phyloP scores from a whole-genome alignment of 2,329 filamentous ascomycete species.

The Aureobasidium sp. region DNA sequence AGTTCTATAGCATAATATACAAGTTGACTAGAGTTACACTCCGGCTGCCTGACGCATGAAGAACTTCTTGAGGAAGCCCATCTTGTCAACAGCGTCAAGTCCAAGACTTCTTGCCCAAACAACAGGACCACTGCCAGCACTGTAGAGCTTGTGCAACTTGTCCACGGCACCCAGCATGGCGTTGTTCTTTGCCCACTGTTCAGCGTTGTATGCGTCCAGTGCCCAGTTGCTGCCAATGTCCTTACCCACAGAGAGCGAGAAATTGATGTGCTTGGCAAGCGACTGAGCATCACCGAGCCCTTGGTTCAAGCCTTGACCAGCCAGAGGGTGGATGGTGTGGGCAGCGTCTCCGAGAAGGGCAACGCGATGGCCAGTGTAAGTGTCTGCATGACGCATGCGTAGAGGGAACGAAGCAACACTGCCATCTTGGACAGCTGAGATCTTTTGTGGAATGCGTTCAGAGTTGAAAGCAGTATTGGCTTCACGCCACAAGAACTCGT shows the following conservation, averaged over 20 bases:
- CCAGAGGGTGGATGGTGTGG: constrained; percentile 89
- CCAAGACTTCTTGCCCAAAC: constrained; percentile 74
- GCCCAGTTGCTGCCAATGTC: constrained; percentile 75
- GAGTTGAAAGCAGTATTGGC: constrained; percentile 53
- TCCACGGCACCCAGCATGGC: constrained; percentile 73
- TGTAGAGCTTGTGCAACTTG: constrained; percentile 88
- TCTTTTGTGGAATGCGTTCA: constrained; percentile 53
- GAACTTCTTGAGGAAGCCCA: constrained; percentile 71
- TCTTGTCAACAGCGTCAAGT: constrained; percentile 64
- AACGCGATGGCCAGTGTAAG: constrained; percentile 83
- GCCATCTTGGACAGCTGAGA: constrained; percentile 65
- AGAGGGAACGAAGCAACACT: constrained; percentile 86
- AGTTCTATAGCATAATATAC: background rate
- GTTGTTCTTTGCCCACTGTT: constrained; percentile 75
- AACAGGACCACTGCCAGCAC: constrained; percentile 69
- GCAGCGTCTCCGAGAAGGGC: constrained; percentile 91
- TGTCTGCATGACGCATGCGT: constrained; percentile 85
- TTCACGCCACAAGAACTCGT: constrained; percentile 79
- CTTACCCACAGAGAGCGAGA: constrained; percentile 73
- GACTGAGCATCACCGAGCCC: constrained; percentile 83
- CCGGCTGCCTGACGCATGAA: constrained; percentile 66
- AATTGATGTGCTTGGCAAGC: constrained; percentile 65
- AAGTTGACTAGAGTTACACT: background rate
- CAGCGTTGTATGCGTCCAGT: constrained; percentile 72
- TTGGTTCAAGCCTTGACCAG: constrained; percentile 89